A percentile compares a stretch with the other conserved stretches of the same genome.
These are phyloP conservation scores for Fusarium graminum DNA, from an alignment of 2,329 filamentous ascomycete genomes.

Conservation along the genomic window DNA sequence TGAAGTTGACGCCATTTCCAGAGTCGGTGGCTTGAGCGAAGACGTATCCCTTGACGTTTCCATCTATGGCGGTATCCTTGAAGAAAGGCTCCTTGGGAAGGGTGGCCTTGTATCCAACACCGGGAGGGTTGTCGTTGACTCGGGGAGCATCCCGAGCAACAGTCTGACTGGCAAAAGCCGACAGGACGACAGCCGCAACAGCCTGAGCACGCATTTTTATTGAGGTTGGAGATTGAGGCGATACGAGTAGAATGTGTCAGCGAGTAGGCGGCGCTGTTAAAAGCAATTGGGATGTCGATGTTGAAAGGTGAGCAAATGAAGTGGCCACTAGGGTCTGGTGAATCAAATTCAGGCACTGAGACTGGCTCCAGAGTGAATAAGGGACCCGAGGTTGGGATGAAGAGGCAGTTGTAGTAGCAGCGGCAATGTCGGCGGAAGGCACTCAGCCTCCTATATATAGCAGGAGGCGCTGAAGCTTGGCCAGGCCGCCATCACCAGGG, in stretches of 20 bases:
- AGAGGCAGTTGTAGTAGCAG: constrained; percentile 5
- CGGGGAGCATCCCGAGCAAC: constrained; percentile 61
- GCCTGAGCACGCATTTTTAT: constrained; percentile 43
- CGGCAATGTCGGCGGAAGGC: constrained; percentile 12
- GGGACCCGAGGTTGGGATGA: constrained; percentile 10
- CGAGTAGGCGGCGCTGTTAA: constrained; percentile 11
- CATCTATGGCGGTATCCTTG: constrained; percentile 59
- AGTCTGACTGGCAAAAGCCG: constrained; percentile 49
- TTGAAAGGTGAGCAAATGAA: constrained; percentile 29
- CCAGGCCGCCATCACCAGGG: constrained; percentile 27
- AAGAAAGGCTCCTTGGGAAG: constrained; percentile 68
- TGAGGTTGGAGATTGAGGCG: constrained; percentile 5
- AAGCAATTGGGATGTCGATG: constrained; percentile 2
- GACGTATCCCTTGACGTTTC: constrained; percentile 68
- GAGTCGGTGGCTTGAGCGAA: constrained; percentile 60
- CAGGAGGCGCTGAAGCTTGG: constrained; percentile 31
- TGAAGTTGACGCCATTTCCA: constrained; percentile 68
- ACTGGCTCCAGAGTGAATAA: constrained; percentile 35
- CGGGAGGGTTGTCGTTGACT: constrained; percentile 68
- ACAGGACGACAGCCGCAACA: constrained; percentile 47
- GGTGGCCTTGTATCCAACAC: constrained; percentile 66
- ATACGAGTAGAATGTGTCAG: constrained; percentile 22
- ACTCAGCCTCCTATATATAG: constrained; percentile 36
- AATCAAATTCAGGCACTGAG: constrained; percentile 22
- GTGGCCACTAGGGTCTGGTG: constrained; percentile 31